These are phyloP conservation scores for Aegle marmelos DNA, from an alignment of 345 rosid species.

Conservation along the genomic window DNA sequence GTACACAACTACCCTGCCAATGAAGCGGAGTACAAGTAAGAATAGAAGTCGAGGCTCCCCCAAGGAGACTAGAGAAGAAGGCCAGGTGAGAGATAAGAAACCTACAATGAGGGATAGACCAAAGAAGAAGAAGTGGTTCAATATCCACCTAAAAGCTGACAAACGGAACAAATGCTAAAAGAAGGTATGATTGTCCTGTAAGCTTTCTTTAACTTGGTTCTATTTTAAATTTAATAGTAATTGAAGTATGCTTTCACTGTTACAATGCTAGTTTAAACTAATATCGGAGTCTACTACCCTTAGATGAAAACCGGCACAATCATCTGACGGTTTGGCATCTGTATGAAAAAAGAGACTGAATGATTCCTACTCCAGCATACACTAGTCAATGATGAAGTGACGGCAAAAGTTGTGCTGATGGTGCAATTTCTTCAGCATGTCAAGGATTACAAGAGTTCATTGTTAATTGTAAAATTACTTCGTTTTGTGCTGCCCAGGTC, in stretches of 20 bases:
- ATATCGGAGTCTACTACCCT: neutral
- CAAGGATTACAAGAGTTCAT: constrained; percentile 21
- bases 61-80: constrained; percentile 64
- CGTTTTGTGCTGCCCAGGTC: neutral
- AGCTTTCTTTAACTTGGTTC: neutral
- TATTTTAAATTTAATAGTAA: neutral
- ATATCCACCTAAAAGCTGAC: constrained; percentile 74
- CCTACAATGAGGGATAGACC: constrained; percentile 45
- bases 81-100: constrained; percentile 57
- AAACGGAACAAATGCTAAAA: constrained; percentile 87
- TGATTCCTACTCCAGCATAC: neutral
- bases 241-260: neutral
- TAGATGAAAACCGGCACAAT: neutral
- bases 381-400: neutral
- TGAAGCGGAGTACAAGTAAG: constrained; percentile 66
- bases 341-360: constrained; percentile 1
- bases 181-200: constrained; percentile 13
- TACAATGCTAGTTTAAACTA: neutral
- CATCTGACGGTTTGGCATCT: constrained; percentile 9
- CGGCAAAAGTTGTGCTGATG: constrained; percentile 2
- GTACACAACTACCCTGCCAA: constrained; percentile 56
- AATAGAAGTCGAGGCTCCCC: constrained; percentile 52
- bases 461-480: constrained; percentile 33
- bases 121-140: constrained; percentile 90
- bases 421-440: constrained; percentile 14